Percentiles rank a stretch among this genome's conserved stretches.
These are phyloP conservation scores for Chalciporus sp. DNA, from an alignment of 1,284 basidiomycete species.

Conservation along the genomic window DNA sequence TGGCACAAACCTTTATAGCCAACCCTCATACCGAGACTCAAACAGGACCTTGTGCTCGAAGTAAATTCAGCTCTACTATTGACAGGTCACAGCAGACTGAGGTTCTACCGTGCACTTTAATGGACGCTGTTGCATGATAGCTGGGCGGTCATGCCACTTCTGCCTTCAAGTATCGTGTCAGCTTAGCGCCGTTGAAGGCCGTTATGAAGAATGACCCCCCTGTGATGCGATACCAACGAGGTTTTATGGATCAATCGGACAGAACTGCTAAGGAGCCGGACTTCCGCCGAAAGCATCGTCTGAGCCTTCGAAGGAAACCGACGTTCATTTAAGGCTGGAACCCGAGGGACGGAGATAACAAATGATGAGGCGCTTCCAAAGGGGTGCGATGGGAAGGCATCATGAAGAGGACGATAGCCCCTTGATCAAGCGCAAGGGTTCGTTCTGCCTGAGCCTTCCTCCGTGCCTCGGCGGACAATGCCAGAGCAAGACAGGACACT, in stretches of 20 bases:
- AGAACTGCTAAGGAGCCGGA: too few relatives aligned
- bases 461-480: background rate
- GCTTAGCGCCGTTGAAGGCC: background rate
- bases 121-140: too few relatives aligned
- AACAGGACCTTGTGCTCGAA: conserved; percentile 19
- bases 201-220: too few relatives aligned
- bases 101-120: conserved; percentile 57
- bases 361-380: conserved; percentile 18
- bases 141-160: too few relatives aligned
- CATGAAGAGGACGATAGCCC: conserved; percentile 22
- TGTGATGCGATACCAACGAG: background rate
- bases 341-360: background rate
- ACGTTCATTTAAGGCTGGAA: too few relatives aligned
- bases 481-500: conserved; percentile 4
- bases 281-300: too few relatives aligned
- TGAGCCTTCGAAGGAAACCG: too few relatives aligned
- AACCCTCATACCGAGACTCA: background rate
- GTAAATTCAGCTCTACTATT: conserved; percentile 47
- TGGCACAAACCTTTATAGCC: background rate
- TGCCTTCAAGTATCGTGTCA: conserved; percentile 38
- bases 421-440: background rate
- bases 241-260: background rate
- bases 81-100: conserved; percentile 49
- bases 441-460: background rate
- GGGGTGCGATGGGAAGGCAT: conserved; percentile 7